phyloP scores from a whole-genome alignment of 768 basidiomycete genomes.

The Mycena polygramma region DNA sequence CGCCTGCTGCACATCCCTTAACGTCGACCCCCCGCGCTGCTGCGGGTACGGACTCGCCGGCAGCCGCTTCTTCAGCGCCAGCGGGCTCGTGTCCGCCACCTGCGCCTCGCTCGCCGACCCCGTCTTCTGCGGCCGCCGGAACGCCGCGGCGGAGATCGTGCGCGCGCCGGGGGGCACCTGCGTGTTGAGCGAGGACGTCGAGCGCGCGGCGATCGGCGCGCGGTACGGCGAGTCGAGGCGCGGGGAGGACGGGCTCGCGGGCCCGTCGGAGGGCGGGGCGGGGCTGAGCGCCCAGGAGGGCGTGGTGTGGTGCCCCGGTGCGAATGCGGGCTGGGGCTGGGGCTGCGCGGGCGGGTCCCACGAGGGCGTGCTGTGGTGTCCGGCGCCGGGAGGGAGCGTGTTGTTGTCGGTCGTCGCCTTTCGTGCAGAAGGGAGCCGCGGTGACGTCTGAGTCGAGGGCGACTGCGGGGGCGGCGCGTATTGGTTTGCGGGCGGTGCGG shows the following conservation, averaged over 20 bases:
- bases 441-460: constrained; percentile 23
- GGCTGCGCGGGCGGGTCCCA: constrained; percentile 15
- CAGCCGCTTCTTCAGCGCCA: constrained; percentile 63
- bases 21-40: constrained; percentile 27
- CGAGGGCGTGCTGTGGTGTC: constrained; percentile 23
- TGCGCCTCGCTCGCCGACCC: constrained; percentile 31
- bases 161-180: constrained; percentile 56
- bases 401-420: constrained; percentile 11
- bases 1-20: constrained; percentile 16
- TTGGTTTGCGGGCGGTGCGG: constrained; percentile 13
- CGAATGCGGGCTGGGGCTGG: constrained; percentile 8
- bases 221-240: constrained; percentile 44
- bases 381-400: background rate
- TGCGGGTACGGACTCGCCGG: constrained; percentile 60
- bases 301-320: constrained; percentile 28
- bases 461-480: constrained; percentile 13
- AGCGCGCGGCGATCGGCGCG: constrained; percentile 46
- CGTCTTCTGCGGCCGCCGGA: constrained; percentile 64
- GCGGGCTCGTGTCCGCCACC: constrained; percentile 60
- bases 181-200: constrained; percentile 49
- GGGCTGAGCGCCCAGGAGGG: constrained; percentile 34
- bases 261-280: constrained; percentile 4
- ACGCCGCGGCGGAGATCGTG: constrained; percentile 84
- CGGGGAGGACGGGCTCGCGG: constrained; percentile 35
- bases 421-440: constrained; percentile 31